Conservation (phyloP, 2,329 filamentous ascomycete genomes). For the Ophiocordyceps camponoti-saundersi region DNA sequence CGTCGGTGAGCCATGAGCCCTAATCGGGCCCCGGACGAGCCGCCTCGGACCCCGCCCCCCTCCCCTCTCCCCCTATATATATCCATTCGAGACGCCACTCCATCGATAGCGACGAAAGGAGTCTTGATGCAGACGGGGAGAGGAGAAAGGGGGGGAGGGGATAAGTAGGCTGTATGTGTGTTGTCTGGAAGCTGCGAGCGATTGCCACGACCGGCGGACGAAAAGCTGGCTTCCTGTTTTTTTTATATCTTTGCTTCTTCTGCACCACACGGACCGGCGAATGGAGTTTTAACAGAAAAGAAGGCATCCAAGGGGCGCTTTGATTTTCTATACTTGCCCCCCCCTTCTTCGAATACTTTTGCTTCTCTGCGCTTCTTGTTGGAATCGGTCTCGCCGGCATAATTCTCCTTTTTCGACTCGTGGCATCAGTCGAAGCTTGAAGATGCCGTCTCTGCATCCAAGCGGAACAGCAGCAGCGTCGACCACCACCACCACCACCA, state of each 20-base stretch:
- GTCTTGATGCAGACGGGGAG: background rate
- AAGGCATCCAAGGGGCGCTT: constrained; percentile 20
- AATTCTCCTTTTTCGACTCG: too few relatives aligned
- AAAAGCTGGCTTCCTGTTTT: too few relatives aligned
- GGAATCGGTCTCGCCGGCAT: too few relatives aligned
- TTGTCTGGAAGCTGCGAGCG: background rate
- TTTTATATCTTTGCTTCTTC: background rate
- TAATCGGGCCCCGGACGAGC: too few relatives aligned
- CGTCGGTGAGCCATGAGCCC: too few relatives aligned
- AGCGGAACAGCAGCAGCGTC: too few relatives aligned
- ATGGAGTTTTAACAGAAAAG: constrained; percentile 19
- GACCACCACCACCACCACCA: too few relatives aligned
- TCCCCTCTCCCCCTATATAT: too few relatives aligned
- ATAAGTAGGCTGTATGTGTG: background rate
- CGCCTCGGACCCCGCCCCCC: too few relatives aligned
- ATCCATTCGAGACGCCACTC: too few relatives aligned
- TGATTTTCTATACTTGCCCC: constrained; percentile 3
- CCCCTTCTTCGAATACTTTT: background rate
- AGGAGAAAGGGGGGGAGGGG: background rate
- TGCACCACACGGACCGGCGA: constrained; percentile 15
- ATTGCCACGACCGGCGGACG: background rate
- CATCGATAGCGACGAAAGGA: background rate
- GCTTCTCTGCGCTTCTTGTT: background rate
- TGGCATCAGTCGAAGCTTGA: too few relatives aligned
- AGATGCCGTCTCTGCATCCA: too few relatives aligned